A percentile compares a stretch with the other conserved stretches of the same genome.
phyloP scores from a whole-genome alignment of 768 basidiomycete genomes.

The Russula abietina region DNA sequence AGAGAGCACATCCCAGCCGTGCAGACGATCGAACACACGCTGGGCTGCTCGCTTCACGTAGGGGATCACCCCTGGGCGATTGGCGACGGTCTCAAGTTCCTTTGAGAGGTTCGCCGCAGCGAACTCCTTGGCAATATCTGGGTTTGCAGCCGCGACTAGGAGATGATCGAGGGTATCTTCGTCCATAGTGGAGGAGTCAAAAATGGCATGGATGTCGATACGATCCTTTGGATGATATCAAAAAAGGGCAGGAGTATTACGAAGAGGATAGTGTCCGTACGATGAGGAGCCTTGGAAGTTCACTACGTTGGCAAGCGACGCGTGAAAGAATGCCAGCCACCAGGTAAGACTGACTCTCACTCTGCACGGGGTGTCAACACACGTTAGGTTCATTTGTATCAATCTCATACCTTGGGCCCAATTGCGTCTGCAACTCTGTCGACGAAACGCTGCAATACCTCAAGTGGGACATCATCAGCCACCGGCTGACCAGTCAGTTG shows the following conservation, averaged over 20 bases:
- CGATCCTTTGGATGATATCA: conserved; percentile 39
- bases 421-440: conserved; percentile 49
- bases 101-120: conserved; percentile 38
- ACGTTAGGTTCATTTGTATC: too few relatives aligned
- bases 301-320: conserved; percentile 59
- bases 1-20: conserved; percentile 55
- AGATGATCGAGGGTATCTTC: conserved; percentile 50
- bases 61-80: conserved; percentile 36
- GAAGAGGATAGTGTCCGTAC: conserved; percentile 35
- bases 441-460: conserved; percentile 49
- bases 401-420: conserved; percentile 47
- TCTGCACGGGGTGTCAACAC: conserved; percentile 32
- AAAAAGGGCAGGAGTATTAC: background rate
- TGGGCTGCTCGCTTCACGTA: conserved; percentile 42
- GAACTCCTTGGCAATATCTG: conserved; percentile 54
- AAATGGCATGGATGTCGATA: conserved; percentile 49
- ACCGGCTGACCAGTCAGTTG: conserved; percentile 52
- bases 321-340: conserved; percentile 58
- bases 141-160: conserved; percentile 60
- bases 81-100: conserved; percentile 37
- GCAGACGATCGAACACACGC: conserved; percentile 45
- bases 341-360: conserved; percentile 49
- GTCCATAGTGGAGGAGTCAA: conserved; percentile 48
- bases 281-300: conserved; percentile 39
- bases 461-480: conserved; percentile 47